Evolutionary conservation across 1,139 yeast genomes (phyloP).

Genomic region (Pichiaceae sp.): DNA sequence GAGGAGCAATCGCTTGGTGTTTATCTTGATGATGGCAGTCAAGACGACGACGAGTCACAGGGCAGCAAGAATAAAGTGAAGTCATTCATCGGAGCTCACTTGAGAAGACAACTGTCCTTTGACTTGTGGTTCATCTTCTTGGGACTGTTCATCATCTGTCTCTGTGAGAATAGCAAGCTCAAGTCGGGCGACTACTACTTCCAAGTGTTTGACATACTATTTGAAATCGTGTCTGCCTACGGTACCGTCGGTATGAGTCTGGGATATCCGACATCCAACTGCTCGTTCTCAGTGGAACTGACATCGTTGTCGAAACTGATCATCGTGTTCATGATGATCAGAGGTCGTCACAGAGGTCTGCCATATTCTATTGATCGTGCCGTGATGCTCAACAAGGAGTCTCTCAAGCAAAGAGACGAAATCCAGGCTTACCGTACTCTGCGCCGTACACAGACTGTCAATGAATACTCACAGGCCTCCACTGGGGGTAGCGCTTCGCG

Average conservation of each 20-base stretch:
- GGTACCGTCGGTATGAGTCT: conserved; percentile 91
- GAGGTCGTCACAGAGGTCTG: conserved; percentile 95
- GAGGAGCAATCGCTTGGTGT: conserved; percentile 94
- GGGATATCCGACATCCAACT: conserved; percentile 62
- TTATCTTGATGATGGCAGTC: conserved; percentile 31
- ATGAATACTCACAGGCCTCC: no score
- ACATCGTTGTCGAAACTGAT: conserved; percentile 70
- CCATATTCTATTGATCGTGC: conserved; percentile 95
- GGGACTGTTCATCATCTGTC: conserved; percentile 78
- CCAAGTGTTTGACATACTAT: conserved; percentile 62
- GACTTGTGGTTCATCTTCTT: conserved; percentile 91
- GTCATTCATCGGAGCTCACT: conserved; percentile 73
- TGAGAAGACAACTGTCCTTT: conserved; percentile 84
- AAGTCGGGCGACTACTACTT: conserved; percentile 39
- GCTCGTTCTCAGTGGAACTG: conserved; percentile 71
- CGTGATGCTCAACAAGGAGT: conserved; percentile 72
- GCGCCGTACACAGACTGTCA: conserved; percentile 19
- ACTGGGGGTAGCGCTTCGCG: no score
- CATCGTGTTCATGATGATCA: conserved; percentile 78
- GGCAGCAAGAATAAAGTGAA: conserved; percentile 8
- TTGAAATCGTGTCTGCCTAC: conserved; percentile 90
- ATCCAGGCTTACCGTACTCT: conserved; percentile 53
- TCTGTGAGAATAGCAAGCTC: conserved; percentile 69
- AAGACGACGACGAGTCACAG: conserved; percentile 5
- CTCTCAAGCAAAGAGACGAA: conserved; percentile 58